Base-by-base conservation (phyloP, 192 early-diverging fungal genomes). In the Linnemannia exigua region DNA sequence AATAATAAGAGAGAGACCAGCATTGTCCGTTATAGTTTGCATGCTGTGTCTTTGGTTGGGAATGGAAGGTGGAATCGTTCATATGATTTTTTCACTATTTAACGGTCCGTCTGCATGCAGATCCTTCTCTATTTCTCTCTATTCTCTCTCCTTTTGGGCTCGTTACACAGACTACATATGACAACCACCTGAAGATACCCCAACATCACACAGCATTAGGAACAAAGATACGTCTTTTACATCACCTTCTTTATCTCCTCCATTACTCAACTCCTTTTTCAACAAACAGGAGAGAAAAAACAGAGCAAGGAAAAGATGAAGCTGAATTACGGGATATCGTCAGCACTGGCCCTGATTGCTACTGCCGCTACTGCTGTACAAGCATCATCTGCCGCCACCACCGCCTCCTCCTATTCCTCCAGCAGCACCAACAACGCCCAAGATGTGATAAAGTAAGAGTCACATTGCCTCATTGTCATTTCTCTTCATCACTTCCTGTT, bases 401-500 rank as follows among this genome's bases (percentile, higher is more conserved):
- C n/a, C n/a, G n/a, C n/a, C n/a, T n/a, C n/a, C n/a, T n/a, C n/a
- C n/a, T n/a, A n/a, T n/a, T n/a, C n/a, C n/a, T n/a, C n/a, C n/a
- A n/a, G n/a, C n/a, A n/a, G n/a, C 58, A 7, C 16, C 58, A 61
- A 20, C 58, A 19, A 20, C 4, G 22, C 20, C 68, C 1, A 70
- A 7, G 68, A 70, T 25, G 35, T 70, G 68, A 41, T 70, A 35
- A 70, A 44, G 68, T 70, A 70, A 70, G 38, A n/a, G 41, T 9
- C 41, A 44, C 3, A 44, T 16, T 31, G 6, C 11, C 58, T 31
- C 12, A 9, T 3, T 63, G 12, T 31, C 12, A 22, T 61, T 7
- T 28, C 25, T 52, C 20, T 52, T 22, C 51, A 3, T n/a, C n/a
- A 67, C 35, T 3, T 36, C 17, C n/a, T 33, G 5, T 31, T 35